Base-by-base conservation (phyloP, 345 rosid species). In the Aquilaria malaccensis region DNA sequence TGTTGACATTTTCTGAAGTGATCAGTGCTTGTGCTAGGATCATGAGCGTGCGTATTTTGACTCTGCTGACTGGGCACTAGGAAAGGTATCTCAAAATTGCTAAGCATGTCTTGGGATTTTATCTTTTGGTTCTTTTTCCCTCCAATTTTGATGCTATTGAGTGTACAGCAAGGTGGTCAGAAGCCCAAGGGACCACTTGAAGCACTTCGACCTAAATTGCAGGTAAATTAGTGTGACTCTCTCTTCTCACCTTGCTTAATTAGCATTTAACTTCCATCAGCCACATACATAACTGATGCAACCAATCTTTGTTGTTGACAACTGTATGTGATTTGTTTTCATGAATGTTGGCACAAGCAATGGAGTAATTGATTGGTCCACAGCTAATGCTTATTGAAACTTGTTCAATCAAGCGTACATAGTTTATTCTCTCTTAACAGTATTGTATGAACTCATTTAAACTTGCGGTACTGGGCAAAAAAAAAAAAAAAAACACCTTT, bases 51-150 rank as follows among this genome's bases (percentile, higher is more conserved):
- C 99, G 9, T 94, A 85, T 78, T 94, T 94, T 72, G 99, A 94
- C 70, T 94, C 99, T 52, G 99, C 99, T 76, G 99, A 94, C 67
- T 94, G 99, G 99, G 99, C 99, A 49, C 90, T 94, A 77, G 99
- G 99, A 73, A 94, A 94, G 97, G 99, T 93, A 76, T 58, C 48
- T 29, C 43, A 15, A 51, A 6, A 49, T 33, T 62, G 3, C 7
- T 11, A 10, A 11, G 29, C 9, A 6, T 3, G 15, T 62, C 65
- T 52, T 50, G 6, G 33, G 4, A 9, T 13, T 46, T 13, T 58
- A 29, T 13, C 45, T 70, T 32, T 63, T 32, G 50, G 11, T 45
- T 53, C 52, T 57, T 55, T 67, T 50, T 33, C 49, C 62, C 66
- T 7, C 68, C 45, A 13, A 52, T 55, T 69, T 33, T 50, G 33